Base-by-base conservation (phyloP, 1,139 yeast genomes). In the Zygosaccharomyces pseudobailii region DNA sequence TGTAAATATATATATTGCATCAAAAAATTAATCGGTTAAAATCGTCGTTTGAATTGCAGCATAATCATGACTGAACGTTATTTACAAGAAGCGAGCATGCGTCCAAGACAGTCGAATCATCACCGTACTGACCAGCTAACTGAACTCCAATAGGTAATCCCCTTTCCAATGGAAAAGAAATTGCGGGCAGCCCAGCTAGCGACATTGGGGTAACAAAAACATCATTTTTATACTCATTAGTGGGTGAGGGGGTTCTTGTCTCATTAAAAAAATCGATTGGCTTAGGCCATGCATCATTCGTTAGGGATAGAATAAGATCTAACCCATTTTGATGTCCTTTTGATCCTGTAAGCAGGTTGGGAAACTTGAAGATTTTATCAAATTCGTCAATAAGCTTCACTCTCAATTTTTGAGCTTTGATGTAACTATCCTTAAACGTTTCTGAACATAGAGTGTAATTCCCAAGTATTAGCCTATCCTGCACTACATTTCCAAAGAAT, bases 141-240 rank as follows among this genome's bases (percentile, higher is more conserved):
- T 94, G 98, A 31, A 92, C 71, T 0, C 87, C 87, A 1, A 87
- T 78, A 0, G 80, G 78, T 9, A 63, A 54, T 2, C 67, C 65
- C 3, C 63, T 59, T 6, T 56, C 54, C 9, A 61, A 56, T 0
- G 98, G 98, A 2, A 90, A 69, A 0, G 85, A 77, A 8, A 90
- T 74, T 0, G 95, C 79, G 0, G 99, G 99, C 3, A 92, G 68
- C 0, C 97, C 98, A 0, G 96, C 95, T 52, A 94, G 69, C 1
- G 95, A 89, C 37, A 94, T 86, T 0, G 98, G 97, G 3, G 90
- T 85, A 0, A 97, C 88, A 51, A 89, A 73, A 1, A 87, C 80
- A 63, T 94, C 98, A 63, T 88, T 87, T 42, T 84, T 73, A 58
- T 86, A 89, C 17, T 83, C 75, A 43, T 79, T 79, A 6, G 86